A percentile compares a stretch with the other conserved stretches of the same genome.
Conservation (phyloP, 768 basidiomycete species). For the Zangia roseola region DNA sequence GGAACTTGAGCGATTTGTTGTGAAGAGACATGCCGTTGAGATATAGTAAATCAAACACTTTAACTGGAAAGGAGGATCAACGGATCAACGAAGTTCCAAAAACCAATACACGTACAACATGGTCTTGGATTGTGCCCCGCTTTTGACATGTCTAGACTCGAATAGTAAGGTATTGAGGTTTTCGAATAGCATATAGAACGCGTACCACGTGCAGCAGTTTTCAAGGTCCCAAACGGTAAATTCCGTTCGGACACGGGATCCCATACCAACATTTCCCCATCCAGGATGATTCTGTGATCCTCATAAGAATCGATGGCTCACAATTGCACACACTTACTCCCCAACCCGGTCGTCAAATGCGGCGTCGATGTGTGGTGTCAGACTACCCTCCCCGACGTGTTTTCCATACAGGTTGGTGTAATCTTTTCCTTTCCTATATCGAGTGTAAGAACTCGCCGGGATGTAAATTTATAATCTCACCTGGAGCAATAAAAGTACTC, state of each 20-base stretch:
- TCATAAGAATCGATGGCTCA: slow-evolving; percentile 5
- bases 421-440: slow-evolving; percentile 78
- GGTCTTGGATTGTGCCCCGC: slow-evolving; percentile 77
- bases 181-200: background rate
- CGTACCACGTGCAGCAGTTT: slow-evolving; percentile 85
- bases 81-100: background rate
- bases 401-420: slow-evolving; percentile 92
- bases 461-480: slow-evolving; percentile 34
- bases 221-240: slow-evolving; percentile 90
- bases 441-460: background rate
- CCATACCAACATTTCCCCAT: slow-evolving; percentile 99
- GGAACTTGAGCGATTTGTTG: slow-evolving; percentile 64
- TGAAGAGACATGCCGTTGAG: slow-evolving; percentile 82
- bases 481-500: slow-evolving; percentile 93
- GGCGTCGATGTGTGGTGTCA: slow-evolving; percentile 82
- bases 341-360: slow-evolving; percentile 76
- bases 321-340: slow-evolving; percentile 54
- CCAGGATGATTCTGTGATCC: slow-evolving; percentile 74
- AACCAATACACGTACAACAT: slow-evolving; percentile 65
- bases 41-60: slow-evolving; percentile 92
- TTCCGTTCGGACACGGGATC: slow-evolving; percentile 88
- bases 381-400: slow-evolving; percentile 75
- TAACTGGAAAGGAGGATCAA: slow-evolving; percentile 57
- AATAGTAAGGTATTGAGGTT: background rate
- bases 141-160: slow-evolving; percentile 60